phyloP scores from a whole-genome alignment of 2,329 filamentous ascomycete species.

The Xylariaceae sp. region DNA sequence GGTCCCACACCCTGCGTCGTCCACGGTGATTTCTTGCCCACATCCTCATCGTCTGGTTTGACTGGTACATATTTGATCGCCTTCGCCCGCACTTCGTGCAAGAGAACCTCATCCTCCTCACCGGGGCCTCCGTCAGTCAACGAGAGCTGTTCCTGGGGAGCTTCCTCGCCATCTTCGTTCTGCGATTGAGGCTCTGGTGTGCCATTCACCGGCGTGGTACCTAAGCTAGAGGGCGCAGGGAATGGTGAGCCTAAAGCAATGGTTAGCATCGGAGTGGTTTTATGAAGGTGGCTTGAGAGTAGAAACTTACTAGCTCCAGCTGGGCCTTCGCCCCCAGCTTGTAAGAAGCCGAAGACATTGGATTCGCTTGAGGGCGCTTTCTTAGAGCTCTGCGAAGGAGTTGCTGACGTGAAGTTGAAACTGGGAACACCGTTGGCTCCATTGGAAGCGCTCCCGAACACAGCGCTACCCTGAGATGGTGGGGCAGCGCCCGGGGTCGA shows the following conservation, averaged over 20 bases:
- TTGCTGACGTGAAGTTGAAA: slow-evolving; percentile 35
- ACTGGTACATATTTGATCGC: slow-evolving; percentile 56
- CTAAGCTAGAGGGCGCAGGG: slow-evolving; percentile 56
- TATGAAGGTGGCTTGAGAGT: slow-evolving; percentile 4
- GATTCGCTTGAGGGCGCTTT: slow-evolving; percentile 22
- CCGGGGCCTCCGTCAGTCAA: slow-evolving; percentile 62
- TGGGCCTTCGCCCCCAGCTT: slow-evolving; percentile 31
- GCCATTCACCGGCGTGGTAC: slow-evolving; percentile 54
- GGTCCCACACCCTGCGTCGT: slow-evolving; percentile 66
- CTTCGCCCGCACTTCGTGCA: slow-evolving; percentile 69
- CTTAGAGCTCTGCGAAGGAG: slow-evolving; percentile 24
- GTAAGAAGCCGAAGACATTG: slow-evolving; percentile 19
- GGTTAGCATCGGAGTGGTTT: slow-evolving; percentile 3
- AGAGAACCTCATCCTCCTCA: slow-evolving; percentile 66
- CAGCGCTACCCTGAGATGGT: slow-evolving; percentile 11
- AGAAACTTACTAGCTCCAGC: slow-evolving; percentile 37
- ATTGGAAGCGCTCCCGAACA: slow-evolving; percentile 24
- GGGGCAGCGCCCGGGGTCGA: slow-evolving; percentile 20
- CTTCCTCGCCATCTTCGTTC: slow-evolving; percentile 41
- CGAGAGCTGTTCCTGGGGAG: slow-evolving; percentile 65
- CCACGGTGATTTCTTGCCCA: slow-evolving; percentile 59
- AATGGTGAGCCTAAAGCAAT: slow-evolving; percentile 30
- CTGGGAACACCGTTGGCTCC: slow-evolving; percentile 21
- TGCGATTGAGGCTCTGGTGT: slow-evolving; percentile 53
- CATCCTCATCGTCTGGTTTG: slow-evolving; percentile 40